Conservation (phyloP, 495 filamentous ascomycete genomes). For the Ramalina intermedia region DNA sequence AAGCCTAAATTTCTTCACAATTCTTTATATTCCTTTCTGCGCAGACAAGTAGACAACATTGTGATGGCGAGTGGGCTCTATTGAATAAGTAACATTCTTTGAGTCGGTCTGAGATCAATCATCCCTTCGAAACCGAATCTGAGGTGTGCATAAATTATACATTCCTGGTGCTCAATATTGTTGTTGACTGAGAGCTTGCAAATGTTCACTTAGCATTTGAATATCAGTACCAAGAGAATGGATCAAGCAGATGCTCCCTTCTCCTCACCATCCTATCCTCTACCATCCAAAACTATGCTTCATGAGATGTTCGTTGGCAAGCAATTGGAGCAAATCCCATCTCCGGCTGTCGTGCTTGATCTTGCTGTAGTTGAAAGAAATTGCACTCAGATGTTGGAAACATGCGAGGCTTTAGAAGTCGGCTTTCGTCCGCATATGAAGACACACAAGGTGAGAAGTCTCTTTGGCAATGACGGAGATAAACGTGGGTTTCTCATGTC, state of each 20-base stretch:
- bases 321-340: slow-evolving; percentile 42
- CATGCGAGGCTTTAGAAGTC: slow-evolving; percentile 41
- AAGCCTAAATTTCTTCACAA: no score
- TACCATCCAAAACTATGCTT: slow-evolving; percentile 19
- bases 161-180: no score
- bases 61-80: no score
- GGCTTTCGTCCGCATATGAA: slow-evolving; percentile 75
- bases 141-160: no score
- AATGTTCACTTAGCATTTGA: no score
- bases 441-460: slow-evolving; percentile 56
- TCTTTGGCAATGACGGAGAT: no score
- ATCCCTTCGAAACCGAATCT: no score
- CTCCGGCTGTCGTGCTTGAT: slow-evolving; percentile 59
- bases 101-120: no score
- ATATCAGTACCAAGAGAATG: no score
- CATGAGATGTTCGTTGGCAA: slow-evolving; percentile 44
- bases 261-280: not conserved
- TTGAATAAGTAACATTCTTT: not conserved
- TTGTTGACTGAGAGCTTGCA: not conserved
- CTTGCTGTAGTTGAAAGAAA: slow-evolving; percentile 50
- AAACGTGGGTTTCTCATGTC: no score
- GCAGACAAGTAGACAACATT: no score
- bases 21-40: no score
- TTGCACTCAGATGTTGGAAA: slow-evolving; percentile 59
- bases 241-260: not conserved